A percentile compares a stretch with the other conserved stretches of the same genome.
Evolutionary conservation across 2,329 filamentous ascomycete genomes (phyloP).

Genomic region (Cadophora malorum): DNA sequence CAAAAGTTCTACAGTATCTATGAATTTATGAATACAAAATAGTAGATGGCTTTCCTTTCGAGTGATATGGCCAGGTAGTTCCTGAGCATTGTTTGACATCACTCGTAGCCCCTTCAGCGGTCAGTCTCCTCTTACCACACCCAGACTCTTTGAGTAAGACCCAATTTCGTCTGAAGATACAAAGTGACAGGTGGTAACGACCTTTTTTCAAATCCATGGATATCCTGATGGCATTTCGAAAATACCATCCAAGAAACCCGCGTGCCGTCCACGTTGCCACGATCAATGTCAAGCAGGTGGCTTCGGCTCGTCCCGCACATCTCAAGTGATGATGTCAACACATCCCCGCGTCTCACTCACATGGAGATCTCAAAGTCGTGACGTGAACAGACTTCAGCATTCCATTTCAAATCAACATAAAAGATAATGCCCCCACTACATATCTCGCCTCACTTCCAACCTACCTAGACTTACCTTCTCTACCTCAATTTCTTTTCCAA

Average conservation of each 20-base stretch:
- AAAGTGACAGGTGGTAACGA: no score
- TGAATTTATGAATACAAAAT: background rate
- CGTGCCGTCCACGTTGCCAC: background rate
- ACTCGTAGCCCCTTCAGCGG: no score
- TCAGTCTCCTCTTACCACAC: no score
- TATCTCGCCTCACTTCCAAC: no score
- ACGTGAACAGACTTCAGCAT: slow-evolving; percentile 3
- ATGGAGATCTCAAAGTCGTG: slow-evolving; percentile 6
- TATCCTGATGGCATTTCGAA: slow-evolving; percentile 3
- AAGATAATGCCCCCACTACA: background rate
- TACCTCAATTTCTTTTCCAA: no score
- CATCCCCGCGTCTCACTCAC: background rate
- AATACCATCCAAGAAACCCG: background rate
- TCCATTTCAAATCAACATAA: background rate
- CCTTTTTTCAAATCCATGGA: no score
- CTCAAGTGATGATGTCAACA: slow-evolving; percentile 35
- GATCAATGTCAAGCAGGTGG: slow-evolving; percentile 11
- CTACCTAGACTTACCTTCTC: no score
- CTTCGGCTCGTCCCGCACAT: slow-evolving; percentile 21
- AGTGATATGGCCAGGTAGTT: no score
- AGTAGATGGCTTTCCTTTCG: no score
- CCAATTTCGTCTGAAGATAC: no score
- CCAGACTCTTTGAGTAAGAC: no score
- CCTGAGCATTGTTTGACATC: no score
- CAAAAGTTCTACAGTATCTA: background rate